These are phyloP conservation scores for Verbena officinalis DNA, from an alignment of 257 asterid species.

Conservation along the genomic window DNA sequence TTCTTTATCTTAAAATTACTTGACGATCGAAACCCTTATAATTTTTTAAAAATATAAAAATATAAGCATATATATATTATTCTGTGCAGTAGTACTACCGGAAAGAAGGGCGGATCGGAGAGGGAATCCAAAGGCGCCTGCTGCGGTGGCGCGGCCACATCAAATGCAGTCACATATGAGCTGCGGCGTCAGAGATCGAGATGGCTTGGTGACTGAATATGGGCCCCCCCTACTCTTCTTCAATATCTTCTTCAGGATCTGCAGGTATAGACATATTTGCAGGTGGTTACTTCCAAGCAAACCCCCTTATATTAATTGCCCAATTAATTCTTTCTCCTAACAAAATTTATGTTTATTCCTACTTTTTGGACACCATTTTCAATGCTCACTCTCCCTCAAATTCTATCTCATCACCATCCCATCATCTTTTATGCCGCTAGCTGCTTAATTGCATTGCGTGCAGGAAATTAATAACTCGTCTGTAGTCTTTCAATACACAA, in stretches of 20 bases:
- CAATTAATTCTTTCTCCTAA: constrained; percentile 40
- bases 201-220: constrained; percentile 13
- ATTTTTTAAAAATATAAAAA: no score
- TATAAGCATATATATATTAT: no score
- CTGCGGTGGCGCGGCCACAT: constrained; percentile 37
- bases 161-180: constrained; percentile 16
- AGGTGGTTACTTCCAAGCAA: constrained; percentile 38
- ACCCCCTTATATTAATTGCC: constrained; percentile 26
- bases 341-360: constrained; percentile 37
- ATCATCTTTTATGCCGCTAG: constrained; percentile 38
- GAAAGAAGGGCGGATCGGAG: no score
- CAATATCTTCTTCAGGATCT: constrained; percentile 24
- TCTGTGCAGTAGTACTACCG: no score
- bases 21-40: no score
- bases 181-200: constrained; percentile 22
- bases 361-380: constrained; percentile 20
- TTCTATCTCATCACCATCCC: constrained; percentile 45
- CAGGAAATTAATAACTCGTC: no score
- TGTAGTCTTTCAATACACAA: no score
- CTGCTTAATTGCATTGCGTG: no score
- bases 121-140: no score
- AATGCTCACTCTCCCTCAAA: constrained; percentile 23
- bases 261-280: constrained; percentile 19
- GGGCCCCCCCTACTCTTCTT: constrained; percentile 34
- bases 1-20: no score